These are phyloP conservation scores for Aspergillus unguis DNA, from an alignment of 2,329 filamentous ascomycete species.

Conservation along the genomic window DNA sequence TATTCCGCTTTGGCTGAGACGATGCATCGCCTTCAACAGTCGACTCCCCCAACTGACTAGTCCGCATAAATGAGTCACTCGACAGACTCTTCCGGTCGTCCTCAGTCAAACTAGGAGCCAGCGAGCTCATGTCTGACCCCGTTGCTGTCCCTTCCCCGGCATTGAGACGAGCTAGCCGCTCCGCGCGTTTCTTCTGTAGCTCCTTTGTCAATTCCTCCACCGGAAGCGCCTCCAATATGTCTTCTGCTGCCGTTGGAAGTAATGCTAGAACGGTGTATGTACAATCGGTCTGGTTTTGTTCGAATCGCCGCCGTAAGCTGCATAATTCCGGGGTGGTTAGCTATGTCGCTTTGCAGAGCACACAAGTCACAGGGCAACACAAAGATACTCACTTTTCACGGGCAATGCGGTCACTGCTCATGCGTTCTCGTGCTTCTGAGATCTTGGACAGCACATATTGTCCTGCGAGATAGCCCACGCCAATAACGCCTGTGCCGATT, in stretches of 20 bases:
- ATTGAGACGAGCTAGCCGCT: slow-evolving; percentile 60
- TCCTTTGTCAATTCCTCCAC: slow-evolving; percentile 92
- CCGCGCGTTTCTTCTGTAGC: slow-evolving; percentile 86
- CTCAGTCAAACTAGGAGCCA: slow-evolving; percentile 68
- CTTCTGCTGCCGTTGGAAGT: slow-evolving; percentile 84
- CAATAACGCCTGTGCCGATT: slow-evolving; percentile 80
- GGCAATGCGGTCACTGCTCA: slow-evolving; percentile 92
- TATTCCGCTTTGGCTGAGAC: slow-evolving; percentile 65
- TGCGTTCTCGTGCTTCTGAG: slow-evolving; percentile 88
- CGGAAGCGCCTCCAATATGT: slow-evolving; percentile 80
- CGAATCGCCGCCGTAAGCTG: slow-evolving; percentile 90
- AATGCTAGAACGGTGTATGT: slow-evolving; percentile 97
- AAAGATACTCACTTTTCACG: slow-evolving; percentile 76
- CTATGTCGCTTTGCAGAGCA: slow-evolving; percentile 16
- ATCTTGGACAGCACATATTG: slow-evolving; percentile 93
- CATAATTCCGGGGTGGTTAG: not conserved
- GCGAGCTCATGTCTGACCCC: slow-evolving; percentile 56
- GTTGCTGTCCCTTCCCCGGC: slow-evolving; percentile 51
- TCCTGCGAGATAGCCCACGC: slow-evolving; percentile 84
- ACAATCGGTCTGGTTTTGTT: slow-evolving; percentile 98
- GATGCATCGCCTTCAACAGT: slow-evolving; percentile 48
- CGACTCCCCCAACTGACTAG: slow-evolving; percentile 68
- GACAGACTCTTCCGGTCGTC: slow-evolving; percentile 76
- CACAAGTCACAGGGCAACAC: slow-evolving; percentile 9
- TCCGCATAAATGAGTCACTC: slow-evolving; percentile 78